These are phyloP conservation scores for Xylaria longipes DNA, from an alignment of 495 filamentous ascomycete species.

Conservation along the genomic window DNA sequence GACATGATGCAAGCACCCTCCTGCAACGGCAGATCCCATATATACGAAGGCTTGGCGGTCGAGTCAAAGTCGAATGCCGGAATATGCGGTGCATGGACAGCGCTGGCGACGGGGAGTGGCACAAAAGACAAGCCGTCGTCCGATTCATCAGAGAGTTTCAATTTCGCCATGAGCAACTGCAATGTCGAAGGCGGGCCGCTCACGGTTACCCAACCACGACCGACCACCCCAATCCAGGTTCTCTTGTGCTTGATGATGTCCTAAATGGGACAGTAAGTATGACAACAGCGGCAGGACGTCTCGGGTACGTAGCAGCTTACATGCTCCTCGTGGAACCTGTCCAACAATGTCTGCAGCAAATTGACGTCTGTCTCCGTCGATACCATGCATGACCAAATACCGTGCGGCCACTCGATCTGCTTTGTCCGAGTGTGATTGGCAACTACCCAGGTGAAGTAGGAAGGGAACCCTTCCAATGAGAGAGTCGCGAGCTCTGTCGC, in stretches of 20 bases:
- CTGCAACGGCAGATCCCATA: slow-evolving; percentile 26
- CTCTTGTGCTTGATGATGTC: slow-evolving; percentile 16
- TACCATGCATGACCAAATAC: slow-evolving; percentile 23
- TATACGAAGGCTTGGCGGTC: slow-evolving; percentile 17
- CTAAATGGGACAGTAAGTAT: slow-evolving; percentile 11
- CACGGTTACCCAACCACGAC: slow-evolving; percentile 24
- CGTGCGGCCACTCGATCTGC: slow-evolving; percentile 25
- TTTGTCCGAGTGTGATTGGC: slow-evolving; percentile 24
- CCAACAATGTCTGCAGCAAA: slow-evolving; percentile 20
- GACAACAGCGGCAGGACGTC: not conserved
- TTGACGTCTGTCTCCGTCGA: not conserved
- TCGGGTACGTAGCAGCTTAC: slow-evolving; percentile 17
- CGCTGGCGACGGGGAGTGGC: slow-evolving; percentile 24
- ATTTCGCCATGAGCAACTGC: slow-evolving; percentile 9
- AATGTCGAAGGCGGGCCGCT: slow-evolving; percentile 28
- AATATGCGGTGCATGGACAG: slow-evolving; percentile 28
- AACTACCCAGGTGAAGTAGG: slow-evolving; percentile 19
- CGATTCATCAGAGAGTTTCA: too few relatives aligned
- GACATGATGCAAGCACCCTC: slow-evolving; percentile 28
- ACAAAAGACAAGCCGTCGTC: not conserved
- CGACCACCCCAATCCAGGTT: slow-evolving; percentile 24
- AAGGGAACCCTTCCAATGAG: slow-evolving; percentile 26
- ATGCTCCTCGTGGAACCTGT: slow-evolving; percentile 23
- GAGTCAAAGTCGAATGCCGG: slow-evolving; percentile 20
- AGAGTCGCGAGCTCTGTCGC: slow-evolving; percentile 23